phyloP scores from a whole-genome alignment of 805 yeast genomes.

The Debaryomyces hansenii region DNA sequence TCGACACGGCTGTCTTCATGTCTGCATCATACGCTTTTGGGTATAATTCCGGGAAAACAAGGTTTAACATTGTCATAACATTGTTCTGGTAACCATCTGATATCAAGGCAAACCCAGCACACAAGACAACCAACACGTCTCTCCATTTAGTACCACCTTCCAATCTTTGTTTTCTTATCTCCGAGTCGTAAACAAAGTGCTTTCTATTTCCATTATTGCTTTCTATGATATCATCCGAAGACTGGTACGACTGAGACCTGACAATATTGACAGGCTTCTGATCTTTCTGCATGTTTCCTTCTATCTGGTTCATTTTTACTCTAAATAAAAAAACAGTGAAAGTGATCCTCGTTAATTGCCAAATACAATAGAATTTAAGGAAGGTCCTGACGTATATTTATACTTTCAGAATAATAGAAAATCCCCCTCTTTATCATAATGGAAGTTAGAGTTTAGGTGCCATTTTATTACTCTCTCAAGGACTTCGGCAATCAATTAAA shows the following conservation, averaged over 20 bases:
- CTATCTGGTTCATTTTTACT: no score
- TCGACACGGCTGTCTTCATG: slow-evolving; percentile 66
- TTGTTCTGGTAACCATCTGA: slow-evolving; percentile 79
- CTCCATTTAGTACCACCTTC: slow-evolving; percentile 21
- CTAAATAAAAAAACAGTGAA: no score
- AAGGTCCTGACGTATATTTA: no score
- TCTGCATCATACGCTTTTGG: slow-evolving; percentile 43
- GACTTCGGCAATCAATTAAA: no score
- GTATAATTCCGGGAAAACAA: slow-evolving; percentile 45
- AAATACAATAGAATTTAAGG: no score
- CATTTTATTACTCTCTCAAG: no score
- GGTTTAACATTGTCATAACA: slow-evolving; percentile 68
- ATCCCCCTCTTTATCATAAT: no score
- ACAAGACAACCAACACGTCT: slow-evolving; percentile 48
- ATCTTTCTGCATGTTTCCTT: no score
- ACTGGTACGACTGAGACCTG: not conserved
- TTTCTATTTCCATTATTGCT: slow-evolving; percentile 2
- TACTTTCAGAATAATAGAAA: no score
- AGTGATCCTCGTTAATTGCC: no score
- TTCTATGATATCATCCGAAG: not conserved
- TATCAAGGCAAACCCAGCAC: slow-evolving; percentile 74
- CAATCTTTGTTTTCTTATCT: slow-evolving; percentile 28
- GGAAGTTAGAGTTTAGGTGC: no score
- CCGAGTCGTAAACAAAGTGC: slow-evolving; percentile 32
- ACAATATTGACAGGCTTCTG: not conserved